A percentile compares a stretch with the other conserved stretches of the same genome.
Evolutionary conservation across 1,139 yeast genomes (phyloP).

Genomic region (Sugiyamaella grinbergsii): DNA sequence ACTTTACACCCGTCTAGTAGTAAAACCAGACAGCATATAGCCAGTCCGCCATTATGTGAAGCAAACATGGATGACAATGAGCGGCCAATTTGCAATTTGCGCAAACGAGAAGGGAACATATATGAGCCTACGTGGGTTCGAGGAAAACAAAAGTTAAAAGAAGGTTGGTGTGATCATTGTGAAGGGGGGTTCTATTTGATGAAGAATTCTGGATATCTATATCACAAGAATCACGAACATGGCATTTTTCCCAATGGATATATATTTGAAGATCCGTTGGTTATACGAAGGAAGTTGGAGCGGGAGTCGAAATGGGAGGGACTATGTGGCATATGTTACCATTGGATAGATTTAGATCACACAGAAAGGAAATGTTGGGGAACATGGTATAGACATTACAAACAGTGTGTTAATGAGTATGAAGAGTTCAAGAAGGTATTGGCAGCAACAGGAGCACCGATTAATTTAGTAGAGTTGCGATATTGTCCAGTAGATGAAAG

Average conservation of each 20-base stretch:
- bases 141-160: slow-evolving; percentile 30
- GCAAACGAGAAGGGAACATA: slow-evolving; percentile 28
- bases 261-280: slow-evolving; percentile 37
- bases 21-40: slow-evolving; percentile 27
- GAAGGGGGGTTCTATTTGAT: slow-evolving; percentile 33
- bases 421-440: slow-evolving; percentile 35
- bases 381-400: slow-evolving; percentile 39
- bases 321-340: slow-evolving; percentile 38
- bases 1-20: slow-evolving; percentile 29
- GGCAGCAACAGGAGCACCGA: slow-evolving; percentile 34
- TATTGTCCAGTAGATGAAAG: slow-evolving; percentile 25
- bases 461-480: slow-evolving; percentile 32
- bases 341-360: slow-evolving; percentile 39
- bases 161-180: slow-evolving; percentile 39
- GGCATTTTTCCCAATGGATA: slow-evolving; percentile 38
- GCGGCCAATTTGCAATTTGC: slow-evolving; percentile 27
- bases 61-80: slow-evolving; percentile 20
- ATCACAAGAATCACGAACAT: slow-evolving; percentile 39
- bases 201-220: slow-evolving; percentile 38
- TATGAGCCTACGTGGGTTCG: slow-evolving; percentile 36
- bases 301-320: slow-evolving; percentile 39
- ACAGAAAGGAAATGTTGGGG: slow-evolving; percentile 36
- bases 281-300: slow-evolving; percentile 34
- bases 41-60: slow-evolving; percentile 25
- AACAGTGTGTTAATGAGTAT: slow-evolving; percentile 37